Evolutionary conservation across 306 rosid species (phyloP), one percentile per base, ranked within the genome.

Genomic region (Dalbergia oliveri): DNA sequence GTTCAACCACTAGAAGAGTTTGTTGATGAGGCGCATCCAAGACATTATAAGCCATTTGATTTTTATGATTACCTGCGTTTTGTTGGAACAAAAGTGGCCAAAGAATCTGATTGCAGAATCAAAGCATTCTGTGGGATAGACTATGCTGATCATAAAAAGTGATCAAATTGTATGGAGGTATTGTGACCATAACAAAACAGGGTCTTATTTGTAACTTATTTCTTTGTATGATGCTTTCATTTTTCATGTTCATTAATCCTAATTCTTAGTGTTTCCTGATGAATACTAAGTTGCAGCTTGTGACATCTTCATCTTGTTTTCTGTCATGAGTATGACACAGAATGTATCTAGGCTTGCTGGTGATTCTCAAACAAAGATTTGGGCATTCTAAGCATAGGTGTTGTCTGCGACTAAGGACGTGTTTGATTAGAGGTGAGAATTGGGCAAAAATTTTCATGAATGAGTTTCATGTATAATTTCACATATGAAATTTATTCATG

Each of bases 11-110:
- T 54, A 63, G 66, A 84, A 64, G 84, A 80, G 26, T 37, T 84
- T 1, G 50, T 84, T 62, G 87, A 80, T 64, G 87, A 84, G 63
- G 79, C 80, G 5, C 87, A 84, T 70, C 79, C 79, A 34, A 34
- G 13, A 64, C 44, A 15, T n/a, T 84, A 79, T 76, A 75, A 53
- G 44, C 76, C 82, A 43, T 84, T 84, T 69, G 84, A 84, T 34
- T 63, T 75, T 75, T 75, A 79, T 64, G 84, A 69, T 19, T 80
- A 79, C 53, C 15, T 84, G 6, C 35, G 51, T 31, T 84, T 75
- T 39, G 5, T 4, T 51, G 11, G 16, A 54, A 62, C 85, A 9
- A 59, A 67, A 21, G 39, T 57, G 65, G 81, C 75, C 61, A 16
- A 14, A 44, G 43, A 77, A 83, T 44, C 82, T 18, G 0, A 77